Base-by-base conservation (phyloP, 179 eudicot species). In the Beta macrorhiza region DNA sequence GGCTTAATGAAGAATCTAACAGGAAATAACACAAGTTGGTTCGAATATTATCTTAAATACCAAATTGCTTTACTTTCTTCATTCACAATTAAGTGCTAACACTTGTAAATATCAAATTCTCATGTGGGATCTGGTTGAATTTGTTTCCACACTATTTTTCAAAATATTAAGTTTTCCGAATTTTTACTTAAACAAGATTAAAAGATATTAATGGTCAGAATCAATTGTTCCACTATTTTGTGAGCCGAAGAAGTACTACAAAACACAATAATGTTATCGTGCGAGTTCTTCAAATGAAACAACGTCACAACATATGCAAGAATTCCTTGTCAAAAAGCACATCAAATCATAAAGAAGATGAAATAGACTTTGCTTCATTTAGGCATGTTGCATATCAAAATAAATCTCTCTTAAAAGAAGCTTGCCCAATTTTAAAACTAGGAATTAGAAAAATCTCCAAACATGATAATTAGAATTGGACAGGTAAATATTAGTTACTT, bases 331-430 rank as follows among this genome's bases (percentile, higher is more conserved):
- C 45, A 79, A 37, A 79, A 14, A 71, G 22, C 57, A 25, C 20
- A 63, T 70, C 76, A 79, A 71, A 47, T 14, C 29, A 16, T 4
- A 49, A 8, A 69, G n/a, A 7, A 37, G 8, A 22, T 68, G 73
- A 20, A 78, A 25, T 45, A 29, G 73, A 65, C 73, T 19, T 67
- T 56, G 42, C 74, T 44, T 79, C 22, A 20, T 57, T 20, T 58
- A 44, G 51, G 64, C 76, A 79, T 58, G 52, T 22, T 57, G 45
- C 52, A 72, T 11, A 58, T 71, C 82, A 79, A 20, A 44, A 71
- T 79, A 58, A 71, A 79, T 57, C 47, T 22, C 76, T 32, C 69
- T 17, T 49, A 56, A 53, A 37, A 68, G n/a, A 16, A 78, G 8
- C 61, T 58, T n/a, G 51, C 12, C 75, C 56, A 70, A 79, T 16